phyloP scores from a whole-genome alignment of 108 stramenopile genomes.

The Seminavis robusta region DNA sequence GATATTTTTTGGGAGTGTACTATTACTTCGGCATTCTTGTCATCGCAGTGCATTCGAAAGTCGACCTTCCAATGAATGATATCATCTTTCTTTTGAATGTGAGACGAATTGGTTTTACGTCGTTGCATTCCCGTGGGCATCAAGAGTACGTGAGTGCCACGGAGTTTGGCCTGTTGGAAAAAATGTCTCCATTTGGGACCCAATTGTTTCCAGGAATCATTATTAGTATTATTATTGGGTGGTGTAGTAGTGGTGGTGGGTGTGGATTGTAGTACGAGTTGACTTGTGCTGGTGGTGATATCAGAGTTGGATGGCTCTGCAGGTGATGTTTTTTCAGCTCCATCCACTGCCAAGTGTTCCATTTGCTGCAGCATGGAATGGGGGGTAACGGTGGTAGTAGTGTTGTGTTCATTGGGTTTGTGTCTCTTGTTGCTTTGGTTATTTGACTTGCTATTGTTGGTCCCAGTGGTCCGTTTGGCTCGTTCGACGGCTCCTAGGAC shows the following conservation, averaged over 20 bases:
- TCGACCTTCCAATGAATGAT: conserved; percentile 30
- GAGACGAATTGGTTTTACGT: conserved; percentile 55
- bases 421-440: too few species aligned
- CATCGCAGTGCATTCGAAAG: not conserved
- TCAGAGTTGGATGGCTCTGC: too few species aligned
- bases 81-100: conserved; percentile 36
- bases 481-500: conserved; percentile 43
- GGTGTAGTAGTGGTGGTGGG: too few species aligned
- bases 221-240: too few species aligned
- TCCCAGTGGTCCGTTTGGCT: conserved; percentile 42
- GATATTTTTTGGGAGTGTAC: not conserved
- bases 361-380: too few species aligned
- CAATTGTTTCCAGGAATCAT: not conserved
- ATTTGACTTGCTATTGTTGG: too few species aligned
- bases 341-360: too few species aligned
- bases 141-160: conserved; percentile 47
- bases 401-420: too few species aligned
- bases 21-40: conserved; percentile 15
- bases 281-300: too few species aligned
- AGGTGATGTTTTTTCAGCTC: too few species aligned
- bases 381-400: too few species aligned
- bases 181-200: conserved; percentile 38
- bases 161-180: conserved; percentile 46
- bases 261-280: too few species aligned
- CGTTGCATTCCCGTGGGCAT: conserved; percentile 73